Evolutionary conservation across 805 yeast genomes (phyloP).

Genomic region (Komagataella ulmi): DNA sequence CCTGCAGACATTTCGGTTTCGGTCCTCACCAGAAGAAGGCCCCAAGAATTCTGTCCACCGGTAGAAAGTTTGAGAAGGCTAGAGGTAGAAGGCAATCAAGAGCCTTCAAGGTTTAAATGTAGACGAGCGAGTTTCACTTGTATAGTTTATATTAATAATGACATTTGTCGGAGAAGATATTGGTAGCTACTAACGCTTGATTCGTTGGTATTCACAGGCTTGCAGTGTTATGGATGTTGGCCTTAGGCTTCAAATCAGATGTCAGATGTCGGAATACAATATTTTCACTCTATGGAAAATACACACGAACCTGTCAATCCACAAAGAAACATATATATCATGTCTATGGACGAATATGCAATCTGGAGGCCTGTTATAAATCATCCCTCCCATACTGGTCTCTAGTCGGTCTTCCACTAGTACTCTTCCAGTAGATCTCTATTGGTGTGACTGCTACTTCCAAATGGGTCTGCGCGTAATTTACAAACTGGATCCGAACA

Average conservation of each 20-base stretch:
- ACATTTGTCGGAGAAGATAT: neutral
- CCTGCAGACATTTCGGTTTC: slow-evolving; percentile 98
- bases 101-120: slow-evolving; percentile 97
- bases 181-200: neutral
- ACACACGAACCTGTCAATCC: too few relatives aligned
- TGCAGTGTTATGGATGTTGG: too few relatives aligned
- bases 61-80: slow-evolving; percentile 99
- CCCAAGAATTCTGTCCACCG: slow-evolving; percentile 93
- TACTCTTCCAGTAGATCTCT: too few relatives aligned
- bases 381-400: too few relatives aligned
- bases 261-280: too few relatives aligned
- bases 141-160: neutral
- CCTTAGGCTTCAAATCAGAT: too few relatives aligned
- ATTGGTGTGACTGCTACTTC: neutral
- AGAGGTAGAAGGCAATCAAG: slow-evolving; percentile 99
- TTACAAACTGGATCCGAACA: neutral
- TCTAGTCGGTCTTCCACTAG: too few relatives aligned
- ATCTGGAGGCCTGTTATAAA: too few relatives aligned
- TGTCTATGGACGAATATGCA: too few relatives aligned
- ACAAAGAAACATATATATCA: too few relatives aligned
- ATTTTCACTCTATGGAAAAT: too few relatives aligned
- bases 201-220: too few relatives aligned
- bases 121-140: neutral
- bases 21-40: slow-evolving; percentile 99
- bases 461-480: neutral